Conservation (phyloP, 495 filamentous ascomycete genomes). For the Cudoniella acicularis region DNA sequence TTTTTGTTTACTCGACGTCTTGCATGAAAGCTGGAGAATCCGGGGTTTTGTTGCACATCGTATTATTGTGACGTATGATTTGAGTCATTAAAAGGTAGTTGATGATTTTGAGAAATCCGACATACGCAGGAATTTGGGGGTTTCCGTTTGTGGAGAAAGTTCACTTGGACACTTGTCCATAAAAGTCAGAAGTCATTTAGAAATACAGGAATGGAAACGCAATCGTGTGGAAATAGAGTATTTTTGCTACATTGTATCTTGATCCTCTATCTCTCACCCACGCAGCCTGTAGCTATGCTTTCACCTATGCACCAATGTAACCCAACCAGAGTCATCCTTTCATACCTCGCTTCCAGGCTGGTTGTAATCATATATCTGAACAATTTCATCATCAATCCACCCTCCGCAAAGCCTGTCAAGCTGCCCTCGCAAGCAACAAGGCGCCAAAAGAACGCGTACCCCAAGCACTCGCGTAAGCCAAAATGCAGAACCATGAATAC, state of each 20-base stretch:
- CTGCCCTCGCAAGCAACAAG: neutral
- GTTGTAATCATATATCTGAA: slow-evolving; percentile 27
- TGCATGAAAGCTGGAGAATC: neutral
- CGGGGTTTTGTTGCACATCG: neutral
- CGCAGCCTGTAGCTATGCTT: neutral
- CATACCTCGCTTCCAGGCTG: slow-evolving; percentile 29
- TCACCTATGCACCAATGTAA: slow-evolving; percentile 1
- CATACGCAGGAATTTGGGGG: no score
- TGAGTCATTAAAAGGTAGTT: neutral
- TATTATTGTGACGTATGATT: neutral
- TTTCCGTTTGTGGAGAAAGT: no score
- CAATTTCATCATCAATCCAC: slow-evolving; percentile 19
- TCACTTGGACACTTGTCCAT: neutral
- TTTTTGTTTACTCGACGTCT: neutral
- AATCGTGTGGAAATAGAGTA: neutral
- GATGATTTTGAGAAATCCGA: no score
- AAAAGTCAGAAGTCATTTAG: neutral
- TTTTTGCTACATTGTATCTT: neutral
- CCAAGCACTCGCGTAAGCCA: slow-evolving; percentile 10
- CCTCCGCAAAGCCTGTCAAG: neutral
- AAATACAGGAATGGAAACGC: no score
- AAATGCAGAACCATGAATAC: slow-evolving; percentile 22
- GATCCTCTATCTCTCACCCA: neutral
- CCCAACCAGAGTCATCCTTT: slow-evolving; percentile 16
- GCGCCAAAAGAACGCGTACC: slow-evolving; percentile 22